Evolutionary conservation across 148 eudicot genomes (phyloP), one percentile per base, ranked within the genome.

Genomic region (Vaccinium macrocarpon): DNA sequence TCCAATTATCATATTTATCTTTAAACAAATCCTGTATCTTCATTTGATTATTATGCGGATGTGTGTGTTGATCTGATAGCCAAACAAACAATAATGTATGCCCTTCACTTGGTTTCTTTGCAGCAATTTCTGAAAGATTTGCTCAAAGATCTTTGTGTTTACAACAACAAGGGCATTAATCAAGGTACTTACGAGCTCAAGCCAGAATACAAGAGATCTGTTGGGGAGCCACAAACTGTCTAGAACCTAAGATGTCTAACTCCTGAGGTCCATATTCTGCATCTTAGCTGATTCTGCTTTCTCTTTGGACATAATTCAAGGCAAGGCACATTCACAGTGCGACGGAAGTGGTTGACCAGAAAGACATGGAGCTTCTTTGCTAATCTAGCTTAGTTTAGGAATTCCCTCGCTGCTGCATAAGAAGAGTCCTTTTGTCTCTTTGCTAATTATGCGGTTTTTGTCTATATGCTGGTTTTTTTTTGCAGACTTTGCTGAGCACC

Each of bases 121-220:
- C 92, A 92, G 95, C 93, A 91, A 92, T 92, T 88, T 85, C 89
- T 91, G 90, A 92, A 92, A 84, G 95, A 92, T 80, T 82, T 92
- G 87, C 89, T 92, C 72, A 92, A 89, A 79, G 93, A 91, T 84
- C 88, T 92, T 16, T 92, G 95, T 71, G 86, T 92, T 64, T 92
- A 92, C 90, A 91, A 91, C 88, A 91, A 90, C 87, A 92, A 91
- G 84, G 95, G 95, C 79, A 86, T 88, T 82, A 88, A 91, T 76
- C 95, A 92, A 83, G 95, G 95, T 8, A 90, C 88, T 2, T 92
- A 92, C 71, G 91, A 91, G 90, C 90, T 92, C 46, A 92, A 91
- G 86, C 95, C 93, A n/a, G 95, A 92, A 84, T 92, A 92, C 90
- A 90, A 88, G 87, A 82, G 82, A 86, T 88, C 91, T 0, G 80